Percentiles rank a stretch among this genome's conserved stretches.
Conservation (phyloP, 1,139 yeast species). For the Geotrichum restrictum region DNA sequence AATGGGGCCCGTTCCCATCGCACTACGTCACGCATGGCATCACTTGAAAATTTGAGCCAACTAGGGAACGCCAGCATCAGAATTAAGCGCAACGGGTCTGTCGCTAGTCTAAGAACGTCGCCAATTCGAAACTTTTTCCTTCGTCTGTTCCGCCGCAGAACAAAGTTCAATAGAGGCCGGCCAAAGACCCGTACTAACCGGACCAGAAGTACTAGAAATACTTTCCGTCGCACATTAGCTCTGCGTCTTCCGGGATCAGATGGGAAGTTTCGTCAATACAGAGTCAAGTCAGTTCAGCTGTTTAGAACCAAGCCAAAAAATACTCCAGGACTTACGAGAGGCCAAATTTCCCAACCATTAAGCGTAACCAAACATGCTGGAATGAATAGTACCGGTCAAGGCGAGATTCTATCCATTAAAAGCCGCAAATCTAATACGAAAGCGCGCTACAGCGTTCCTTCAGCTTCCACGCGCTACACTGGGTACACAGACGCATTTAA, state of each 20-base stretch:
- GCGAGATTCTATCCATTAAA: slow-evolving; percentile 10
- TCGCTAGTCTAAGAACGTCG: not conserved
- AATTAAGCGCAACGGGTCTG: not conserved
- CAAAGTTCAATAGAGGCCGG: not conserved
- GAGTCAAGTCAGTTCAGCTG: slow-evolving; percentile 7
- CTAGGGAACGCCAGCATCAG: slow-evolving; percentile 5
- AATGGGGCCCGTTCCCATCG: not conserved
- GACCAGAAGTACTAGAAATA: no score
- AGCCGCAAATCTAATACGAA: slow-evolving; percentile 1
- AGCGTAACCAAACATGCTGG: slow-evolving; percentile 14
- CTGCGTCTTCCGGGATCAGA: not conserved
- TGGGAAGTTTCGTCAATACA: slow-evolving; percentile 8
- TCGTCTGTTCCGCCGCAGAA: slow-evolving; percentile 7
- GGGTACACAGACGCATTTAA: slow-evolving; percentile 1
- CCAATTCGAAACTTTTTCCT: slow-evolving; percentile 9
- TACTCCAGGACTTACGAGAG: slow-evolving; percentile 2
- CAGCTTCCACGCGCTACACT: not conserved
- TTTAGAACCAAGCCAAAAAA: slow-evolving; percentile 1
- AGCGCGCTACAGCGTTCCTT: not conserved
- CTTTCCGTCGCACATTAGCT: not conserved
- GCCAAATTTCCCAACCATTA: slow-evolving; percentile 16
- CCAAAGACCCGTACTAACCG: not conserved
- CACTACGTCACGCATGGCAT: not conserved
- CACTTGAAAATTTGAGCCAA: slow-evolving; percentile 8
- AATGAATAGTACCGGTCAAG: slow-evolving; percentile 7